Percentiles rank a stretch among this genome's conserved stretches.
Conservation (phyloP, 495 filamentous ascomycete species). For the Penicillium odoratum region DNA sequence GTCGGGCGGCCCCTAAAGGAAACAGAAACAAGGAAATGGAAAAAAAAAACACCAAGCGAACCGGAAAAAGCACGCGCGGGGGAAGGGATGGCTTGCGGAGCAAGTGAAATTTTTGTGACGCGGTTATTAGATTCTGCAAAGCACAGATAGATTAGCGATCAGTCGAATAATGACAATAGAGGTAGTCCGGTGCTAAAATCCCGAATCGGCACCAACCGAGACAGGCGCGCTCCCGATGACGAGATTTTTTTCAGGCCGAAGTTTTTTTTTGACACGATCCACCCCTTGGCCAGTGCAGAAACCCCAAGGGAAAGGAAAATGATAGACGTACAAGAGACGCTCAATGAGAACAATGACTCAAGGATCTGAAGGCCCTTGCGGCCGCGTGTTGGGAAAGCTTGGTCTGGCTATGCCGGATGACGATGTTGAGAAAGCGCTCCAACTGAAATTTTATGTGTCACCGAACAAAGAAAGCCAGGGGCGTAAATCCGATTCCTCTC, state of each 20-base stretch:
- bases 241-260: slow-evolving; percentile 17
- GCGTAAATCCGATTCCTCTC: slow-evolving; percentile 4
- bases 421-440: slow-evolving; percentile 17
- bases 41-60: slow-evolving; percentile 29
- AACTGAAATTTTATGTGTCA: slow-evolving; percentile 2
- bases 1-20: slow-evolving; percentile 40
- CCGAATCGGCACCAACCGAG: slow-evolving; percentile 12
- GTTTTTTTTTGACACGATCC: slow-evolving; percentile 1
- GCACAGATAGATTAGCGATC: slow-evolving; percentile 19
- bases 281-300: neutral
- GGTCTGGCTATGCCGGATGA: slow-evolving; percentile 33
- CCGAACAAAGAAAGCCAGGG: neutral
- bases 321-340: slow-evolving; percentile 24
- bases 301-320: slow-evolving; percentile 5
- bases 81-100: slow-evolving; percentile 36
- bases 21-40: slow-evolving; percentile 27
- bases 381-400: slow-evolving; percentile 22
- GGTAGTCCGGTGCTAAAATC: slow-evolving; percentile 18
- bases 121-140: slow-evolving; percentile 40
- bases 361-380: slow-evolving; percentile 24
- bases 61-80: slow-evolving; percentile 27
- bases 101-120: slow-evolving; percentile 39
- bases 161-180: slow-evolving; percentile 10
- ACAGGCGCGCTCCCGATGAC: slow-evolving; percentile 30
- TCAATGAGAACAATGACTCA: slow-evolving; percentile 28